Conservation (phyloP, 2,329 filamentous ascomycete species). For the Sclerotinia spermophila region DNA sequence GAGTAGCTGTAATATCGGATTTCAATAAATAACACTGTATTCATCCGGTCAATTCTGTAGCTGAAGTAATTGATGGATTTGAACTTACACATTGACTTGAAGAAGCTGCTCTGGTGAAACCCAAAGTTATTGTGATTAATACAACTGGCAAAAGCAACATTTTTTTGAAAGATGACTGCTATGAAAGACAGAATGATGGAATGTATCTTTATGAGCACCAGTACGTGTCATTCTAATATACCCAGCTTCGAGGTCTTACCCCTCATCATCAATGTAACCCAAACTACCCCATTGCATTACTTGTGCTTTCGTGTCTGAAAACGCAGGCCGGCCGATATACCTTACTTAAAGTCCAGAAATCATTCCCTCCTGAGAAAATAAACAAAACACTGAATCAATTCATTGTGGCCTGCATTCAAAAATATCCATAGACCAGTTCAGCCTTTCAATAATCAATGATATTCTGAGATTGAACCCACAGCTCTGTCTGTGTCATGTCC, state of each 20-base stretch:
- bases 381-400: background rate
- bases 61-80: background rate
- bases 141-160: background rate
- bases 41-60: background rate
- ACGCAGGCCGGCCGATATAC: background rate
- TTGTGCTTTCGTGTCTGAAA: background rate
- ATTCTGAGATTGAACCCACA: background rate
- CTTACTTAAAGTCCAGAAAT: background rate
- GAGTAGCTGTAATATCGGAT: background rate
- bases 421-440: background rate
- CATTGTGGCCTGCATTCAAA: background rate
- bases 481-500: no score
- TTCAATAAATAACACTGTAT: background rate
- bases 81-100: background rate
- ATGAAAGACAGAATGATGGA: background rate
- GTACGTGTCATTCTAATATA: background rate
- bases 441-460: background rate
- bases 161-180: background rate
- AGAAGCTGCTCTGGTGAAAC: background rate
- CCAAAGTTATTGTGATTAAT: background rate
- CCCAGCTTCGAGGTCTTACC: no score
- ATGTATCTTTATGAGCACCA: background rate
- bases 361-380: background rate
- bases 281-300: background rate
- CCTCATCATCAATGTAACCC: background rate